Base-by-base conservation (phyloP, 176 grass and related monocot species). In the Rhipidocladum racemiflorum region DNA sequence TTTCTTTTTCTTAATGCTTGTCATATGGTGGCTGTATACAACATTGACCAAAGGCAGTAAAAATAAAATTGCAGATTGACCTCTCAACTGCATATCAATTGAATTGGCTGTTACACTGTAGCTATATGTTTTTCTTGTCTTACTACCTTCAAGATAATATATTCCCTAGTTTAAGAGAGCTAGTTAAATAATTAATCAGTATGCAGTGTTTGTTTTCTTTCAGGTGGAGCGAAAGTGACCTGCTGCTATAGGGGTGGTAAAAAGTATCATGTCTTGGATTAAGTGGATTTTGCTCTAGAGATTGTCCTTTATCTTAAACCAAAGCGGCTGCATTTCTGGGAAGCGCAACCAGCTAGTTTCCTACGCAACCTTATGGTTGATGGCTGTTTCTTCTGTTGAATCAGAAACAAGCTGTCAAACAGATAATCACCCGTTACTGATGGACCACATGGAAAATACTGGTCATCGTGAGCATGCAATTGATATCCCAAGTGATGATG, bases 401-500 rank as follows among this genome's bases (percentile, higher is more conserved):
- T 82, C 72, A 82, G 88, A 77, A 77, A 48, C 38, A 72, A 48
- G 10, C 28, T 66, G 35, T 72, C 21, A 70, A 84, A 78, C 87
- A 40, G 83, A 88, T 36, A 79, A 62, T 45, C 66, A 78, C 51
- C 79, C 85, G 80, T 88, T 90, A 77, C 75, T 89, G 45, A 90
- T 89, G 81, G 80, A 93, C 32, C 78, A 51, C 50, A 43, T 75
- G 67, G 84, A 86, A 83, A 84, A 55, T 68, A 77, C 61, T 25
- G 69, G 65, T 81, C 61, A 65, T 59, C 68, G 57, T 13, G 85
- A 87, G 48, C 86, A 89, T 83, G 72, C 69, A 72, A 92, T 97
- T 10, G 81, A 77, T 74, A 89, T 89, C 69, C 80, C 94, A 83
- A 80, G 60, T 42, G 68, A 82, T 49, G 89, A 72, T 87, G 69